These are phyloP conservation scores for Brassica incana DNA, from an alignment of 345 rosid species.

Conservation along the genomic window DNA sequence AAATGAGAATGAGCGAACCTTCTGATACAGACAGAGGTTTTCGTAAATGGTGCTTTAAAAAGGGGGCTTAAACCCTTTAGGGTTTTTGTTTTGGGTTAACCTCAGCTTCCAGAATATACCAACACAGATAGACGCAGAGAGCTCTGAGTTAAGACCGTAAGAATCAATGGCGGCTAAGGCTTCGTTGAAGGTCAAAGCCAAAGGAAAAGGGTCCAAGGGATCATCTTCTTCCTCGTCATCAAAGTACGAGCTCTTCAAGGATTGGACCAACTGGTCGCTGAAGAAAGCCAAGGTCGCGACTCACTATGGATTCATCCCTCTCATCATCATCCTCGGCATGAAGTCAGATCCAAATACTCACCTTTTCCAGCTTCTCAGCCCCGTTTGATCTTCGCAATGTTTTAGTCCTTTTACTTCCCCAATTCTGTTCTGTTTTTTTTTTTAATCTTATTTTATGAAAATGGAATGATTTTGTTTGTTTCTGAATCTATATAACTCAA, in stretches of 20 bases:
- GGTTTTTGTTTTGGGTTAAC: slow-evolving; percentile 24
- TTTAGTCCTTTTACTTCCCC: slow-evolving; percentile 9
- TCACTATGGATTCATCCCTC: slow-evolving; percentile 92
- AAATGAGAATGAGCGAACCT: background rate
- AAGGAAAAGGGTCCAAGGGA: slow-evolving; percentile 48
- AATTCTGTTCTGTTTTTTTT: background rate
- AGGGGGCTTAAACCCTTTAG: slow-evolving; percentile 25
- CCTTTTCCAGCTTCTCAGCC: slow-evolving; percentile 73
- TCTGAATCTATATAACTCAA: background rate
- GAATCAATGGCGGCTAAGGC: slow-evolving; percentile 56
- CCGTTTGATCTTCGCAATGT: slow-evolving; percentile 47
- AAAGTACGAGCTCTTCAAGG: slow-evolving; percentile 53
- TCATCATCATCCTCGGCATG: slow-evolving; percentile 86
- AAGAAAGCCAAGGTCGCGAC: slow-evolving; percentile 79
- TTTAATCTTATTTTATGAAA: background rate
- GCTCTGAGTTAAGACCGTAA: background rate
- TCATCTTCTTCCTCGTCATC: slow-evolving; percentile 36
- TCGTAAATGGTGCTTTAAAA: background rate
- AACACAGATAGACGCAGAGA: background rate
- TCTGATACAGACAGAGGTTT: background rate
- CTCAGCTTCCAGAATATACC: background rate
- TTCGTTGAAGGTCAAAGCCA: slow-evolving; percentile 50
- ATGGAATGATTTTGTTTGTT: background rate
- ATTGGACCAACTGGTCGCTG: slow-evolving; percentile 85
- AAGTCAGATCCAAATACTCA: slow-evolving; percentile 91